Evolutionary conservation across 106 monocot genomes (phyloP).

Genomic region (Phalaenopsis equestris): DNA sequence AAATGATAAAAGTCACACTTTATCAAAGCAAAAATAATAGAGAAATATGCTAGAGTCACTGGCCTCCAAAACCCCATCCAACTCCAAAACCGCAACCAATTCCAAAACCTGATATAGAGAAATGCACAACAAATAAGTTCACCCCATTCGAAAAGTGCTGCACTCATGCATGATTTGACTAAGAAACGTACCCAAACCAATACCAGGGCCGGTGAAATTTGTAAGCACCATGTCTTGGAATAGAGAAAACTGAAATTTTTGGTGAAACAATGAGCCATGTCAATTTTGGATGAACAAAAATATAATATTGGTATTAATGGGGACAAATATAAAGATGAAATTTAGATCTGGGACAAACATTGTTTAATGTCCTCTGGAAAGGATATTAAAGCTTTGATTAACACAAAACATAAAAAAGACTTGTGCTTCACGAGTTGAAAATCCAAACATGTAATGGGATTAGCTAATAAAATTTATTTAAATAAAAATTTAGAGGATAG

Average conservation of each 20-base stretch:
- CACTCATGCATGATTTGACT: not conserved
- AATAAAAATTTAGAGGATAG: not conserved
- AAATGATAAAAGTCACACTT: not conserved
- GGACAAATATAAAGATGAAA: not conserved
- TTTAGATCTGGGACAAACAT: not conserved
- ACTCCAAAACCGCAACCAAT: slow-evolving; percentile 76
- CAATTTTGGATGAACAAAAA: not conserved
- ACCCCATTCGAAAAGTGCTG: not conserved
- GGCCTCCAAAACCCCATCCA: slow-evolving; percentile 89
- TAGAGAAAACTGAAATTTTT: not conserved
- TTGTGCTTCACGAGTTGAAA: not conserved
- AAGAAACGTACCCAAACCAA: slow-evolving; percentile 55
- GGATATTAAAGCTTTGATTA: slow-evolving; percentile 1
- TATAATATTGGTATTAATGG: not conserved
- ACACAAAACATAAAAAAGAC: not conserved
- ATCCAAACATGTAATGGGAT: not conserved
- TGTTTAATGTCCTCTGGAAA: not conserved
- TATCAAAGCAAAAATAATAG: not conserved
- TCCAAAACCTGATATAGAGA: slow-evolving; percentile 47
- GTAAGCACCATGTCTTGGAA: slow-evolving; percentile 45
- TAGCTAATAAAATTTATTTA: not conserved
- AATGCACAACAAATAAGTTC: not conserved
- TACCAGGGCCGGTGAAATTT: slow-evolving; percentile 61
- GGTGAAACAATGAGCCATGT: not conserved
- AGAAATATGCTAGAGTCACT: not conserved